Evolutionary conservation across 2,329 filamentous ascomycete genomes (phyloP).

Genomic region (Alternaria alternata): DNA sequence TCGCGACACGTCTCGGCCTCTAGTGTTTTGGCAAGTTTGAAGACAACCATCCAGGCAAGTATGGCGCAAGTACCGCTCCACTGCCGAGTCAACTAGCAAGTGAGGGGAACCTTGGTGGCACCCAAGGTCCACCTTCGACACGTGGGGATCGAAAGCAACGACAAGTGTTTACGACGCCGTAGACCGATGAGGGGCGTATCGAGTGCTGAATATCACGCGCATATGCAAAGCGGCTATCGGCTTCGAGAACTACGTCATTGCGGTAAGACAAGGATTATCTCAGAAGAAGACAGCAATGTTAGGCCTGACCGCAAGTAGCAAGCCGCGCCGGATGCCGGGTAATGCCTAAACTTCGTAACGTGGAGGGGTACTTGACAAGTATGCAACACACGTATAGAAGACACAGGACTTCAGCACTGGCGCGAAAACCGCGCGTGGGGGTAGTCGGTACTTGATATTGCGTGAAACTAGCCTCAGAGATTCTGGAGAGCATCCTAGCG

Average conservation of each 20-base stretch:
- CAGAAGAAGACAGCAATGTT: background rate
- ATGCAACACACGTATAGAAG: background rate
- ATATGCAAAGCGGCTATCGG: background rate
- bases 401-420: background rate
- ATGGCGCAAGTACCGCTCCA: slow-evolving; percentile 5
- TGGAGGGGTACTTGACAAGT: background rate
- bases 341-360: background rate
- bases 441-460: slow-evolving; percentile 17
- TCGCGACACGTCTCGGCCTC: background rate
- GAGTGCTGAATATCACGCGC: background rate
- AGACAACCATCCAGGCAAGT: background rate
- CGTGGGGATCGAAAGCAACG: background rate
- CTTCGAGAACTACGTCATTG: slow-evolving; percentile 7
- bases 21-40: slow-evolving; percentile 7
- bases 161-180: background rate
- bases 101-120: background rate
- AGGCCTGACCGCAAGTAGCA: slow-evolving; percentile 10
- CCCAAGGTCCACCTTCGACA: background rate
- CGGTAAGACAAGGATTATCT: background rate
- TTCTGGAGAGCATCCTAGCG: slow-evolving; percentile 19
- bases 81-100: background rate
- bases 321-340: slow-evolving; percentile 10
- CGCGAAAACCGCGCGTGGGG: slow-evolving; percentile 15
- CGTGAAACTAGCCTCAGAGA: slow-evolving; percentile 24
- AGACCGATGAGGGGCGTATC: background rate